Evolutionary conservation across 208 protist species (phyloP).

Genomic region (Leishmania amazonensis): DNA sequence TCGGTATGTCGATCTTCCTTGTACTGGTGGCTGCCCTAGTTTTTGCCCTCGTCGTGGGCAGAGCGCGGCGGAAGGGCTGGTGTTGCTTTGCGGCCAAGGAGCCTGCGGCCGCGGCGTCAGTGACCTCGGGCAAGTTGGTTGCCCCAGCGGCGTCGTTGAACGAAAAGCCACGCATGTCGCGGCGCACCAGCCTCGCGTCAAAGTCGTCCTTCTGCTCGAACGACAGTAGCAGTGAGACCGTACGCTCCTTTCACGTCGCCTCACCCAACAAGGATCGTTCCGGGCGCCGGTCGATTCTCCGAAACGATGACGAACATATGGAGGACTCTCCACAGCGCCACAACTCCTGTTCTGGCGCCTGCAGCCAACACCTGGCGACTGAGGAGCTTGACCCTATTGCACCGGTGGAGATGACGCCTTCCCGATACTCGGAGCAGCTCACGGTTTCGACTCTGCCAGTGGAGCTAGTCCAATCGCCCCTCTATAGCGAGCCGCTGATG

Average conservation of each 20-base stretch:
- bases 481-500: neutral
- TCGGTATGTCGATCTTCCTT: constrained; percentile 17
- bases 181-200: neutral
- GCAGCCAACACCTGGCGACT: too few relatives aligned
- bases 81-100: constrained; percentile 17
- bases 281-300: neutral
- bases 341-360: too few relatives aligned
- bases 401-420: too few relatives aligned
- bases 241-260: constrained; percentile 22
- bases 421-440: too few relatives aligned
- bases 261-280: neutral
- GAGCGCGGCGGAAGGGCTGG: constrained; percentile 14
- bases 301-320: neutral
- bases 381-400: neutral
- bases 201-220: neutral
- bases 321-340: neutral
- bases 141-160: neutral
- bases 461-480: neutral
- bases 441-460: neutral
- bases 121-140: too few relatives aligned
- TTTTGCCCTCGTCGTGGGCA: constrained; percentile 7
- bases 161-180: neutral
- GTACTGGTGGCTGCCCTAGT: neutral
- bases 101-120: neutral
- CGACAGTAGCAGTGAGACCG: neutral